These are phyloP conservation scores for Wolfiporia cocos DNA, from an alignment of 1,284 basidiomycete genomes.

Conservation along the genomic window DNA sequence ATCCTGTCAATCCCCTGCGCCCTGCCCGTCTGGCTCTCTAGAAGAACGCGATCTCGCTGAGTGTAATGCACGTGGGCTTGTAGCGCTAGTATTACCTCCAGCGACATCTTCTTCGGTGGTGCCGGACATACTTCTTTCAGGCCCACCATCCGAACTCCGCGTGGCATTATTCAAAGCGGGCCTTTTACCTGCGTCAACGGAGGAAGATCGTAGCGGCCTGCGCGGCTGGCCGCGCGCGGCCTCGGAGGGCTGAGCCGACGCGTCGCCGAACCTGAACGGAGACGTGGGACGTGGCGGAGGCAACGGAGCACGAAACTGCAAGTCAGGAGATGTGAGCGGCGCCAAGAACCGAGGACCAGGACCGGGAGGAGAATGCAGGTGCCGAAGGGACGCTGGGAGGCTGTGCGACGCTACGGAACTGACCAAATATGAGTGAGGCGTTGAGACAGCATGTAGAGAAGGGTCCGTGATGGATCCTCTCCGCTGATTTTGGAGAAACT, in stretches of 20 bases:
- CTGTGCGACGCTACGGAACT: slow-evolving; percentile 17
- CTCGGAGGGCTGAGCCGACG: slow-evolving; percentile 38
- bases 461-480: slow-evolving; percentile 78
- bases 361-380: slow-evolving; percentile 20
- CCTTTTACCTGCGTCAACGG: slow-evolving; percentile 19
- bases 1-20: slow-evolving; percentile 35
- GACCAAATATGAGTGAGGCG: slow-evolving; percentile 23
- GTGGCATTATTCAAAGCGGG: slow-evolving; percentile 13
- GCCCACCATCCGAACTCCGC: slow-evolving; percentile 11
- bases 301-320: slow-evolving; percentile 26
- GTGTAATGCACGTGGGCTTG: slow-evolving; percentile 7
- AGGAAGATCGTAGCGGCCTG: slow-evolving; percentile 32
- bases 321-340: slow-evolving; percentile 26
- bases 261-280: slow-evolving; percentile 64
- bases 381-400: slow-evolving; percentile 22
- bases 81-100: slow-evolving; percentile 15
- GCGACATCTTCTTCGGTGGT: slow-evolving; percentile 9
- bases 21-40: slow-evolving; percentile 28
- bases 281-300: slow-evolving; percentile 53
- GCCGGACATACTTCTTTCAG: slow-evolving; percentile 11
- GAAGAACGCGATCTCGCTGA: slow-evolving; percentile 8
- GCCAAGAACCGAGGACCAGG: slow-evolving; percentile 23
- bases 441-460: slow-evolving; percentile 51
- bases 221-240: slow-evolving; percentile 38
- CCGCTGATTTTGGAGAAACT: slow-evolving; percentile 71